Conservation (phyloP, 257 asterid species). For the Striga asiatica region DNA sequence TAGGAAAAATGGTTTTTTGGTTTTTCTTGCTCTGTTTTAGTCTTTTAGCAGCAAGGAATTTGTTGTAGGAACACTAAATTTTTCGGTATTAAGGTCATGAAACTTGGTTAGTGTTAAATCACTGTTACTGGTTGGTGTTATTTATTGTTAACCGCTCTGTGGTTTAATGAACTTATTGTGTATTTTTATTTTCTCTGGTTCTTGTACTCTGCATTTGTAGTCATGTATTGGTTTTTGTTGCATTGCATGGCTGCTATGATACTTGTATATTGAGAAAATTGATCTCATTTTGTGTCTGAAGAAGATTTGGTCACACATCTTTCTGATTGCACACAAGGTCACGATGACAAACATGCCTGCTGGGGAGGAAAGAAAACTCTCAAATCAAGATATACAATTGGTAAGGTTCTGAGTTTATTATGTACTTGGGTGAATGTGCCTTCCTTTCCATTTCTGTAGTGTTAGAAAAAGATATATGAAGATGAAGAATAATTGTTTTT, state of each 20-base stretch:
- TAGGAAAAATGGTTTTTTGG: not conserved
- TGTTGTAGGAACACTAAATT: not conserved
- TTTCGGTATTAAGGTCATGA: not conserved
- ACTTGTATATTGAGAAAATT: conserved; percentile 9
- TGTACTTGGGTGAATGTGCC: not conserved
- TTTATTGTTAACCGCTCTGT: not conserved
- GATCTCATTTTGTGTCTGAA: conserved; percentile 1
- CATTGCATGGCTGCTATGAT: not conserved
- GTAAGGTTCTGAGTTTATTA: conserved; percentile 29
- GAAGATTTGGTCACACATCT: not conserved
- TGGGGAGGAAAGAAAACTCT: not conserved
- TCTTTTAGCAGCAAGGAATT: not conserved
- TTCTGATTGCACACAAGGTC: not conserved
- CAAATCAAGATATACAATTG: conserved; percentile 9
- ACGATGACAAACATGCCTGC: not conserved
- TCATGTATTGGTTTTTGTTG: not conserved
- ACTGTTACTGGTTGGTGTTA: not conserved
- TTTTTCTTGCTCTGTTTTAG: not conserved
- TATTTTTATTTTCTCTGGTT: conserved; percentile 4
- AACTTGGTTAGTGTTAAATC: not conserved
- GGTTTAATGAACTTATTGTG: conserved; percentile 8
- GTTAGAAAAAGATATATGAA: not conserved
- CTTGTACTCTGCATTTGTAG: conserved; percentile 3
- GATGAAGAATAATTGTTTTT: not conserved
- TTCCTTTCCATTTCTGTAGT: not conserved